Conservation (phyloP, 768 basidiomycete genomes). For the Holtermannia corniformis region DNA sequence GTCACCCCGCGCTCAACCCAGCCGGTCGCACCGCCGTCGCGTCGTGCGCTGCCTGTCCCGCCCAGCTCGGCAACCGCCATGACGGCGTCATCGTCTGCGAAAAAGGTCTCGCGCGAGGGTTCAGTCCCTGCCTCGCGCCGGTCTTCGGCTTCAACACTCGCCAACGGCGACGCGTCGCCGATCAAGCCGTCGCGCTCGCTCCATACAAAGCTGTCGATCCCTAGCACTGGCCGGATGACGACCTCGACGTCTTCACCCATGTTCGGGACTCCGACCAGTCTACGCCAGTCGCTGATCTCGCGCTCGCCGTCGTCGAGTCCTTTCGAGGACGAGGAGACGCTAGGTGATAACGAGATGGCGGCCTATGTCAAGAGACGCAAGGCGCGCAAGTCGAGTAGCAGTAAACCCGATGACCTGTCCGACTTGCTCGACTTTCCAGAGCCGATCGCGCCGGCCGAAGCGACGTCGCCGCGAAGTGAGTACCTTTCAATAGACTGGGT, state of each 20-base stretch:
- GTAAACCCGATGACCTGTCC: conserved; percentile 78
- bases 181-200: conserved; percentile 32
- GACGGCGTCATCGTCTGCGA: conserved; percentile 27
- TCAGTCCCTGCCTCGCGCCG: conserved; percentile 5
- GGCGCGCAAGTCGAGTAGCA: conserved; percentile 63
- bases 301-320: conserved; percentile 18
- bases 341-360: conserved; percentile 95
- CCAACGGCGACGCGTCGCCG: conserved; percentile 8
- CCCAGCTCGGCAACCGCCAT: conserved; percentile 21
- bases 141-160: conserved; percentile 8
- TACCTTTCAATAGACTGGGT: conserved; percentile 11
- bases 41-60: conserved; percentile 17
- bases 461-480: conserved; percentile 63
- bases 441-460: conserved; percentile 60
- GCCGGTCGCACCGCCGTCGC: conserved; percentile 18
- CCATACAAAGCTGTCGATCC: conserved; percentile 29
- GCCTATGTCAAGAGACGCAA: conserved; percentile 85
- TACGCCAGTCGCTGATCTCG: conserved; percentile 17
- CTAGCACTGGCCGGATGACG: conserved; percentile 17
- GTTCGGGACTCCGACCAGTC: conserved; percentile 21
- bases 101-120: conserved; percentile 24
- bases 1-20: conserved; percentile 38
- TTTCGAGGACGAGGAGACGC: conserved; percentile 37
- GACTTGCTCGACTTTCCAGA: conserved; percentile 87
- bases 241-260: conserved; percentile 22